These are phyloP conservation scores for Penicillium subrubescens DNA, from an alignment of 495 filamentous ascomycete species.

Conservation along the genomic window DNA sequence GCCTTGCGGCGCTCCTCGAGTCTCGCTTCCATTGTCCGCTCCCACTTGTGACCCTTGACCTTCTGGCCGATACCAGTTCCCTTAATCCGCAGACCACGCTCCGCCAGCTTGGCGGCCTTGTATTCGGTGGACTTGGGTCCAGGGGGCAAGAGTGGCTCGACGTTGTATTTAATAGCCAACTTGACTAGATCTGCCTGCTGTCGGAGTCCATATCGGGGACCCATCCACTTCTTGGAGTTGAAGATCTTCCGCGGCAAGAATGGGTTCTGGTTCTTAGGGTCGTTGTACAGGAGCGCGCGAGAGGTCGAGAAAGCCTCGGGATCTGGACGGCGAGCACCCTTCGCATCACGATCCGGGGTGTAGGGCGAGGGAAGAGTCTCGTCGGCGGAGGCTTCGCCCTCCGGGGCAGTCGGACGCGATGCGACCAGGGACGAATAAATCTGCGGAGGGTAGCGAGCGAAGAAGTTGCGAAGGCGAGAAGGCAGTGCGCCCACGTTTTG, in stretches of 20 bases:
- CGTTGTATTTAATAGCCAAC: slow-evolving; percentile 74
- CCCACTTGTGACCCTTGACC: slow-evolving; percentile 93
- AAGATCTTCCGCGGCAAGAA: slow-evolving; percentile 74
- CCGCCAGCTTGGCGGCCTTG: slow-evolving; percentile 63
- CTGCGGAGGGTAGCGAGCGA: slow-evolving; percentile 81
- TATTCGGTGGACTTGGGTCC: slow-evolving; percentile 74
- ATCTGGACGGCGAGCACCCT: slow-evolving; percentile 42
- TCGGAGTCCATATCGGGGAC: slow-evolving; percentile 78
- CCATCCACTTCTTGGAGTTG: slow-evolving; percentile 73
- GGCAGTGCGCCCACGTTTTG: slow-evolving; percentile 47
- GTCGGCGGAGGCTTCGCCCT: slow-evolving; percentile 24
- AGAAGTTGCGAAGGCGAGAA: slow-evolving; percentile 77
- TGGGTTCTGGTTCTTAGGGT: slow-evolving; percentile 60
- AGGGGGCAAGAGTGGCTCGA: slow-evolving; percentile 80
- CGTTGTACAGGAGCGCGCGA: slow-evolving; percentile 38
- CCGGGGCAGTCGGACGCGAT: slow-evolving; percentile 42
- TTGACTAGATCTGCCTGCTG: slow-evolving; percentile 92
- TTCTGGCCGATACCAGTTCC: slow-evolving; percentile 89
- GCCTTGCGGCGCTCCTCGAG: slow-evolving; percentile 87
- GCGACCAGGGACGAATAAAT: slow-evolving; percentile 43
- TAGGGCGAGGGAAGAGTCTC: slow-evolving; percentile 45
- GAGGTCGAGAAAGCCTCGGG: slow-evolving; percentile 36
- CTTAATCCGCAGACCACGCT: slow-evolving; percentile 78
- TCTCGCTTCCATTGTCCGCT: slow-evolving; percentile 79
- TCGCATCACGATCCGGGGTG: slow-evolving; percentile 50